Percentiles rank a stretch among this genome's conserved stretches.
Evolutionary conservation across 169 alveolate genomes (phyloP).

Genomic region (Cryptosporidium canis): DNA sequence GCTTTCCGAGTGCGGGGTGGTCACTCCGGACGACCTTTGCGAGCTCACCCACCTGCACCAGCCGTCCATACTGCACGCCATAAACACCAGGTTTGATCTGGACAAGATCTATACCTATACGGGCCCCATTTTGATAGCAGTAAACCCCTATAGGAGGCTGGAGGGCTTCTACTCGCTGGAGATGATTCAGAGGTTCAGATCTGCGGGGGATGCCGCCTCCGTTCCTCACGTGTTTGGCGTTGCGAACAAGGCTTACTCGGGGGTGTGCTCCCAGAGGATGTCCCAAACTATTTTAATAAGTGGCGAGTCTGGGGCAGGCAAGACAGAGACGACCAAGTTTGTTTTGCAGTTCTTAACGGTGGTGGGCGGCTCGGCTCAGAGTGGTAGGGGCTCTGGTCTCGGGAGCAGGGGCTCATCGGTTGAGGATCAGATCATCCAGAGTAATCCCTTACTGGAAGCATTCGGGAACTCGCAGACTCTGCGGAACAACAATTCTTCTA

Average conservation of each 20-base stretch:
- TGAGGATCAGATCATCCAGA: slow-evolving; percentile 92
- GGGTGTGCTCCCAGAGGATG: slow-evolving; percentile 87
- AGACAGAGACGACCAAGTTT: slow-evolving; percentile 98
- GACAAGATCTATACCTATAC: slow-evolving; percentile 94
- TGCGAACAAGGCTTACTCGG: slow-evolving; percentile 93
- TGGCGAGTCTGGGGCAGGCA: slow-evolving; percentile 99
- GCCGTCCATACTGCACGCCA: slow-evolving; percentile 92
- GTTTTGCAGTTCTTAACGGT: slow-evolving; percentile 93
- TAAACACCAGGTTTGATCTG: slow-evolving; percentile 88
- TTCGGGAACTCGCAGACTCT: slow-evolving; percentile 98
- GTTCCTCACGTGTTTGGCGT: slow-evolving; percentile 94
- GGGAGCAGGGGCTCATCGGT: slow-evolving; percentile 71
- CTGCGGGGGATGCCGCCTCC: slow-evolving; percentile 11
- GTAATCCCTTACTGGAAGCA: slow-evolving; percentile 98
- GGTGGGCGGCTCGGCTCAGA: slow-evolving; percentile 22
- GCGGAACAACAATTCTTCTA: slow-evolving; percentile 93
- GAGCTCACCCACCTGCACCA: slow-evolving; percentile 89
- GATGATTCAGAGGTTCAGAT: slow-evolving; percentile 70
- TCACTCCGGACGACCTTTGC: slow-evolving; percentile 87
- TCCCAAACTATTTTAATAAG: slow-evolving; percentile 94
- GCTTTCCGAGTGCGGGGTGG: slow-evolving; percentile 71
- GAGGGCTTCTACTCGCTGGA: slow-evolving; percentile 74
- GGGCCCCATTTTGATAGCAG: slow-evolving; percentile 96
- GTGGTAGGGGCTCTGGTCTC: background rate
- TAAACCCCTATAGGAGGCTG: slow-evolving; percentile 93